Conservation (phyloP, 2,329 filamentous ascomycete species). For the Fusarium albosuccineum region DNA sequence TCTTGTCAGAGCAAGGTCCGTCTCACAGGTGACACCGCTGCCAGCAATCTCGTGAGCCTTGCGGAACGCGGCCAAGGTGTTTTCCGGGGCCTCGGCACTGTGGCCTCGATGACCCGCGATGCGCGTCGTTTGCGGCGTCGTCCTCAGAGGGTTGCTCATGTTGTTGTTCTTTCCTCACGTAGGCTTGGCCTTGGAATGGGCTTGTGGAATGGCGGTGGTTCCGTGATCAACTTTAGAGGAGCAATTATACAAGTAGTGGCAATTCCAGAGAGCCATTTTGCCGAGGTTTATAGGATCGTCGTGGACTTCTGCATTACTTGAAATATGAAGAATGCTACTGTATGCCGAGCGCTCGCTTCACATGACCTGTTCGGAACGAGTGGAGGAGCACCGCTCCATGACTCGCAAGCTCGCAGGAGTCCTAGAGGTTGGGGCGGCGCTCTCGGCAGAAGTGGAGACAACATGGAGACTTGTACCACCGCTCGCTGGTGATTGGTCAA, state of each 20-base stretch:
- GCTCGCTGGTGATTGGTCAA: background rate
- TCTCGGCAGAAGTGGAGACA: background rate
- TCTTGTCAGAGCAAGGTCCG: constrained; percentile 19
- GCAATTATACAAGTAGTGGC: background rate
- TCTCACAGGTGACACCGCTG: constrained; percentile 20
- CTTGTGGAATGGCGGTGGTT: too few relatives aligned
- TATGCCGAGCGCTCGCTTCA: background rate
- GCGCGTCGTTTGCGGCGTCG: background rate
- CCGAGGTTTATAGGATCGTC: too few relatives aligned
- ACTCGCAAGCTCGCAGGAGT: background rate
- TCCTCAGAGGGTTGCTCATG: constrained; percentile 1
- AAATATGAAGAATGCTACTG: too few relatives aligned
- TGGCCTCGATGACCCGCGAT: constrained; percentile 19
- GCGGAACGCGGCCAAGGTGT: constrained; percentile 16
- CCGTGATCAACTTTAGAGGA: background rate
- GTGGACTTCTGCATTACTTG: too few relatives aligned
- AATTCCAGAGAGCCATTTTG: background rate
- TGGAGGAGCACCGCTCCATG: background rate
- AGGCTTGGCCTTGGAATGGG: too few relatives aligned
- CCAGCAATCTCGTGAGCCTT: constrained; percentile 10
- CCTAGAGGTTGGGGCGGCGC: background rate
- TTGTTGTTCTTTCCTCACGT: background rate
- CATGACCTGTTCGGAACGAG: background rate
- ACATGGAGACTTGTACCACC: too few relatives aligned
- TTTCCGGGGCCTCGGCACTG: constrained; percentile 16